Conservation (phyloP, 2,329 filamentous ascomycete species). For the Ophiostoma triangulosporum region DNA sequence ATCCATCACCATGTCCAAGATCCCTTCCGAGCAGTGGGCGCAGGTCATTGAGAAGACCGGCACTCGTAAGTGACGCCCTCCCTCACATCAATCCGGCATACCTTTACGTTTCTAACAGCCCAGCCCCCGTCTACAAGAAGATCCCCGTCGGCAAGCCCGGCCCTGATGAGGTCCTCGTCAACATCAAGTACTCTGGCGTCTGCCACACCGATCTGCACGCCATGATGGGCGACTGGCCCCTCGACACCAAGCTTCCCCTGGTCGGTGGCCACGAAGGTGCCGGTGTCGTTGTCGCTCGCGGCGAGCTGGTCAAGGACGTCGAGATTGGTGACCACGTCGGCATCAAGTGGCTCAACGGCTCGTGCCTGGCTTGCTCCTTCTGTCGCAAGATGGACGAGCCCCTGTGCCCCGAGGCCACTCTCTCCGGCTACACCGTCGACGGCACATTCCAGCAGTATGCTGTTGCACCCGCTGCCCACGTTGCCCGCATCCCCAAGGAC, state of each 20-base stretch:
- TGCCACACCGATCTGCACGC: constrained; percentile 21
- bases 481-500: constrained; percentile 68
- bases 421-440: constrained; percentile 88
- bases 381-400: constrained; percentile 73
- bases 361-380: constrained; percentile 71
- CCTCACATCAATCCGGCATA: background rate
- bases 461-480: constrained; percentile 74
- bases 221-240: constrained; percentile 16
- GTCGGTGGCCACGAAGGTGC: constrained; percentile 57
- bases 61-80: constrained; percentile 38
- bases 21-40: constrained; percentile 81
- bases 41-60: constrained; percentile 77
- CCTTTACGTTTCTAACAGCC: background rate
- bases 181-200: constrained; percentile 21
- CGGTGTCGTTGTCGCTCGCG: constrained; percentile 75
- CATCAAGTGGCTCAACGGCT: constrained; percentile 87
- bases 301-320: constrained; percentile 57
- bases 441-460: constrained; percentile 89
- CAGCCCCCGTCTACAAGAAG: constrained; percentile 49
- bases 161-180: constrained; percentile 19
- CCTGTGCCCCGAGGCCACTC: constrained; percentile 58
- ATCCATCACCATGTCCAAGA: constrained; percentile 26
- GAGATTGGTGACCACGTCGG: constrained; percentile 75
- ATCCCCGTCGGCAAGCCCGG: constrained; percentile 62
- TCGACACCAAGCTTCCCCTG: constrained; percentile 20